These are phyloP conservation scores for Ophiostoma tasmaniense DNA, from an alignment of 2,329 filamentous ascomycete genomes.

Conservation along the genomic window DNA sequence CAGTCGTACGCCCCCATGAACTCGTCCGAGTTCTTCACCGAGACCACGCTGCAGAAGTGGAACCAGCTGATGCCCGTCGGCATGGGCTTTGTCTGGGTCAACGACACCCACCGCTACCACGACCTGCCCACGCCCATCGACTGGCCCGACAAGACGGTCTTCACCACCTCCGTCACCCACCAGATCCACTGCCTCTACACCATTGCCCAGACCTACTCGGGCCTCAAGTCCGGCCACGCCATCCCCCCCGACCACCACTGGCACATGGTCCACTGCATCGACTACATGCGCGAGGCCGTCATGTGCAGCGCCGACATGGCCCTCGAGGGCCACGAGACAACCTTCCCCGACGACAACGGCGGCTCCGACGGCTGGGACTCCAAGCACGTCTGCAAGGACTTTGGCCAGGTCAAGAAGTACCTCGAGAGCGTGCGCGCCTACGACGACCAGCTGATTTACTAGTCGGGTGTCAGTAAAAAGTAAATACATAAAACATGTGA, in stretches of 20 bases:
- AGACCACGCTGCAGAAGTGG: slow-evolving; percentile 30
- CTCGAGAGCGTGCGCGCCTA: slow-evolving; percentile 38
- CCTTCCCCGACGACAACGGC: slow-evolving; percentile 38
- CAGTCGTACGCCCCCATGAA: slow-evolving; percentile 30
- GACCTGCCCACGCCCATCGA: slow-evolving; percentile 30
- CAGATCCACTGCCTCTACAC: slow-evolving; percentile 34
- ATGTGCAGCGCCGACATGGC: slow-evolving; percentile 40
- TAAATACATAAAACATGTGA: background rate
- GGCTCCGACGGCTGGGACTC: slow-evolving; percentile 41
- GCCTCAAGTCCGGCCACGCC: slow-evolving; percentile 31
- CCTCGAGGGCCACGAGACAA: slow-evolving; percentile 38
- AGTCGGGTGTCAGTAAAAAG: slow-evolving; percentile 9
- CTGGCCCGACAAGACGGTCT: slow-evolving; percentile 30
- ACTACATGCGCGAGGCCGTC: slow-evolving; percentile 40
- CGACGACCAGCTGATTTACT: slow-evolving; percentile 37
- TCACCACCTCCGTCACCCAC: slow-evolving; percentile 32
- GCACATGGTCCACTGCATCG: slow-evolving; percentile 43
- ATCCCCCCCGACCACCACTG: slow-evolving; percentile 38
- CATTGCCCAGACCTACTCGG: slow-evolving; percentile 37
- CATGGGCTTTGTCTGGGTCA: slow-evolving; percentile 32
- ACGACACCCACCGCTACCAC: slow-evolving; percentile 30
- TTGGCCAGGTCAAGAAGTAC: slow-evolving; percentile 34
- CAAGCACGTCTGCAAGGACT: slow-evolving; percentile 39
- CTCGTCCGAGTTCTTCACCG: slow-evolving; percentile 31
- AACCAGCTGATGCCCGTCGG: slow-evolving; percentile 31